Conservation (phyloP, 2,329 filamentous ascomycete species). For the Neofusicoccum sp. region DNA sequence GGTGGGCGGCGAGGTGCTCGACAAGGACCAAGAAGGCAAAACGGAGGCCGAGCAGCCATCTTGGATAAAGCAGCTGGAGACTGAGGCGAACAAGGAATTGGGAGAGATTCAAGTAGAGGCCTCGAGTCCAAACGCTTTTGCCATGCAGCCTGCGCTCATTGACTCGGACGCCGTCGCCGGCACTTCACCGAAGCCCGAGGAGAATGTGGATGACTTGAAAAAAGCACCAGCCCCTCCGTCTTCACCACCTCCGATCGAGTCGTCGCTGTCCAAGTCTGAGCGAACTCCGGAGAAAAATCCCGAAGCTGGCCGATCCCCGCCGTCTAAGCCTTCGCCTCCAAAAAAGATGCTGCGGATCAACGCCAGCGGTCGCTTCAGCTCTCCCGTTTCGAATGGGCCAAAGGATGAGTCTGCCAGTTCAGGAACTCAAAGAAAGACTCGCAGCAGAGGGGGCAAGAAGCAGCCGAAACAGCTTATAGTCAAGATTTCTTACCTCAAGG, state of each 20-base stretch:
- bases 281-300: not conserved
- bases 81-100: slow-evolving; percentile 23
- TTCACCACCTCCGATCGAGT: not conserved
- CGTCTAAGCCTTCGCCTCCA: slow-evolving; percentile 23
- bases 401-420: slow-evolving; percentile 20
- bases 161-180: not conserved
- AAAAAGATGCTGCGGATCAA: slow-evolving; percentile 42
- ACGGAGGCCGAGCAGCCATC: slow-evolving; percentile 9
- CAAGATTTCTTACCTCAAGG: slow-evolving; percentile 59
- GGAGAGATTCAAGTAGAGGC: not conserved
- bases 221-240: not conserved
- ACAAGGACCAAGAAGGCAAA: not conserved
- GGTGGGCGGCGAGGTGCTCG: not conserved
- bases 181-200: not conserved
- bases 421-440: slow-evolving; percentile 39
- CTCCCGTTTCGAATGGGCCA: slow-evolving; percentile 37
- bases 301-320: not conserved
- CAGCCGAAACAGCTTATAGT: slow-evolving; percentile 45
- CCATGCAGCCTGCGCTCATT: not conserved
- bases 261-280: not conserved
- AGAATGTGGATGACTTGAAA: not conserved
- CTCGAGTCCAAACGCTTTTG: not conserved
- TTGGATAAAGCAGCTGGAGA: slow-evolving; percentile 32
- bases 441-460: slow-evolving; percentile 25
- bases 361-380: slow-evolving; percentile 47